Percentiles rank a stretch among this genome's conserved stretches.
Evolutionary conservation across 2,329 filamentous ascomycete genomes (phyloP).

Genomic region (Diaporthe helianthi): DNA sequence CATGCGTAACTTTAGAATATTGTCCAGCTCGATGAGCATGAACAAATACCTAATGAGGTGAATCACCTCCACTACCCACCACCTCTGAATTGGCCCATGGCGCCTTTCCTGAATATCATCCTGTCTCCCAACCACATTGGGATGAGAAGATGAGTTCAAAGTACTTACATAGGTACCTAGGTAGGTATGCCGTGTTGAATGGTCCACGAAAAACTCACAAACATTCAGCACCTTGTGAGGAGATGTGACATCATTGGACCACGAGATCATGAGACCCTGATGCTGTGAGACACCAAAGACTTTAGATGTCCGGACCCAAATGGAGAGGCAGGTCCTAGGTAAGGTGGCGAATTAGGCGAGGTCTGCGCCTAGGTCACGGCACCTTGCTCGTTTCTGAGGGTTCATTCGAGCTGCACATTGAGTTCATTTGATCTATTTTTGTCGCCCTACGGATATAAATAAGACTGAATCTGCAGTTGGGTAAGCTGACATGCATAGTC

Average conservation of each 20-base stretch:
- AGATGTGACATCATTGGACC: neutral
- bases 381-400: neutral
- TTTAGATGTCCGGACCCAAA: neutral
- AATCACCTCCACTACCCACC: neutral
- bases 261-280: neutral
- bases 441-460: conserved; percentile 14
- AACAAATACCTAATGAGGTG: neutral
- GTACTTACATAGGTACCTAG: no score
- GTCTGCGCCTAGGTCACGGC: no score
- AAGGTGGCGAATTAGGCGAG: neutral
- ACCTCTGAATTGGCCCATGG: neutral
- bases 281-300: neutral
- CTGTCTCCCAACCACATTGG: no score
- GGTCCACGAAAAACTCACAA: neutral
- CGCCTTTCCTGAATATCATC: no score
- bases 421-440: conserved; percentile 16
- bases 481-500: conserved; percentile 26
- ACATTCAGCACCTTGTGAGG: neutral
- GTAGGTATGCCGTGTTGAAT: neutral
- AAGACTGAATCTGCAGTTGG: neutral
- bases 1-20: no score
- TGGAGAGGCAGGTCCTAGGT: neutral
- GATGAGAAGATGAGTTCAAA: no score
- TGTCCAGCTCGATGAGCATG: neutral
- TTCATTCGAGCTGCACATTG: neutral